Base-by-base conservation (phyloP, 163 green algal genomes). In the Scenedesmus sp. region DNA sequence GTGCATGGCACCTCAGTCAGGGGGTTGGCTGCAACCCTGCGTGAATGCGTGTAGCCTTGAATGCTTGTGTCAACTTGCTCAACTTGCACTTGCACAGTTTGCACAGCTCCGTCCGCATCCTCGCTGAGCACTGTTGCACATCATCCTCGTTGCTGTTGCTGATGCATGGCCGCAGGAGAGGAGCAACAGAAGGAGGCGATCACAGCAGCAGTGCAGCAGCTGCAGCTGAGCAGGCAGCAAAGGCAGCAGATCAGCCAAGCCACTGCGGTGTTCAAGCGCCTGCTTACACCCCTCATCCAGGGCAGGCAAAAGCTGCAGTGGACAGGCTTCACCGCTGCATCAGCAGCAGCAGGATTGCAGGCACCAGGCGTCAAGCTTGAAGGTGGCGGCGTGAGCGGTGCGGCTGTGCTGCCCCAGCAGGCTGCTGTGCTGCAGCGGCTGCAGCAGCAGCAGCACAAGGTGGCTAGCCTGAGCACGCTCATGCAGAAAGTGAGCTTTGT, bases 391-490 rank as follows among this genome's bases (percentile, higher is more conserved):
- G 13, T 33, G 10, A 33, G 13, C 61, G 5, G 15, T 3, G 42
- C 18, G 18, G 35, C 18, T 53, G 15, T 37, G 83, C 83, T 61
- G 84, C 61, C 22, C 26, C 46, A 51, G 33, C 46, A 51, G 33
- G 82, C 73, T 22, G 37, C 37, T 12, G 20, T 46, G 40, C 73
- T 83, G 73, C 73, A 53, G 37, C 33, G 42, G 6, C 40, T 89
- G 84, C 42, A 83, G 84, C 61, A 89, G 84, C 84, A 89, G 37
- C 37, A 89, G 61, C 49, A 20, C 37, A 81, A 68, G n/a, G 84
- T 89, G 42, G 22, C 61, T 24, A 51, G 40, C 49, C 42, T 89
- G 42, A 81, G 61, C 12, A 89, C 84, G 0, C 84, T 89, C 2
- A 65, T 89, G 61, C 82, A 89, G 0, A 89, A 89, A 42, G 83